A percentile compares a stretch with the other conserved stretches of the same genome.
Evolutionary conservation across 2,329 filamentous ascomycete genomes (phyloP).

Genomic region (Ophiosphaerella korrae): DNA sequence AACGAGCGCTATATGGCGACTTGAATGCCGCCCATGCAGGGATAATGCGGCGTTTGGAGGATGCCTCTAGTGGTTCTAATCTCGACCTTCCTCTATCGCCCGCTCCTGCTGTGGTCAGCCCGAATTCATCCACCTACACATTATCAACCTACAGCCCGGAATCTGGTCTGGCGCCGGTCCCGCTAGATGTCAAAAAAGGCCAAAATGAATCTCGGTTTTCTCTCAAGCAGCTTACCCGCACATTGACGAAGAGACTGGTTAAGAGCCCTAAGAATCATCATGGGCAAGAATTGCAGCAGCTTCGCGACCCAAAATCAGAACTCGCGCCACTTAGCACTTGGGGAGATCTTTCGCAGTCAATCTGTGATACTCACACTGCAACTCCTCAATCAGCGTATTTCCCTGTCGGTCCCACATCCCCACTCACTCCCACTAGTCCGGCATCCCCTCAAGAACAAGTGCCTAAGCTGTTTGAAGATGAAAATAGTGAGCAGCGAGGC

Average conservation of each 20-base stretch:
- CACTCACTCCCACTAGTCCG: conserved; percentile 20
- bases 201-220: conserved; percentile 37
- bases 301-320: conserved; percentile 15
- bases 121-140: conserved; percentile 32
- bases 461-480: background rate
- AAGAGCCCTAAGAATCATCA: conserved; percentile 18
- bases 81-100: conserved; percentile 30
- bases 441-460: conserved; percentile 3
- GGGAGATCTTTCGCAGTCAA: conserved; percentile 24
- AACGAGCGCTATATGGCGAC: conserved; percentile 37
- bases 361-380: conserved; percentile 22
- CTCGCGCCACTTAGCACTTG: conserved; percentile 17
- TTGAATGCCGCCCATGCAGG: conserved; percentile 36
- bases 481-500: conserved; percentile 10
- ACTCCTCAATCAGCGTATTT: conserved; percentile 24
- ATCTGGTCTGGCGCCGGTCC: conserved; percentile 25
- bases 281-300: conserved; percentile 31
- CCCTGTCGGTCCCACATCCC: conserved; percentile 23
- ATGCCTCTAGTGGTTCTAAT: conserved; percentile 14
- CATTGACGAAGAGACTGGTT: conserved; percentile 30
- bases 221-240: conserved; percentile 37
- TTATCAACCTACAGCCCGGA: conserved; percentile 34
- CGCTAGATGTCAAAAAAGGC: conserved; percentile 20
- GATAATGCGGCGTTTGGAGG: conserved; percentile 29
- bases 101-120: conserved; percentile 32